Evolutionary conservation across 2,329 filamentous ascomycete species (phyloP).

Genomic region (Talaromyces sp.): DNA sequence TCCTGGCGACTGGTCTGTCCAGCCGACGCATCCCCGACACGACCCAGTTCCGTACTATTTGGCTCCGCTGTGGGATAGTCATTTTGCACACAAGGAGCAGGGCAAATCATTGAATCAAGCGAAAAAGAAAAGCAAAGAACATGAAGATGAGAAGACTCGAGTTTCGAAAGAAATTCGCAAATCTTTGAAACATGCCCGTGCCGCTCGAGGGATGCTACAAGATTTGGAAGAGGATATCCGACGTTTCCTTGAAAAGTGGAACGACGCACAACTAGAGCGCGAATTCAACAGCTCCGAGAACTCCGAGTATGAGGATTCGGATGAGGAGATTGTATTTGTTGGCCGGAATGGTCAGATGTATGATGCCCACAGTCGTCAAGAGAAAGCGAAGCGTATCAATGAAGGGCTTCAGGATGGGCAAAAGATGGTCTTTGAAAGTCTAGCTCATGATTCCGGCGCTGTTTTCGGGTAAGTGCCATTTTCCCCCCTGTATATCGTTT

Average conservation of each 20-base stretch:
- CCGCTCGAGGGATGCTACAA: slow-evolving; percentile 73
- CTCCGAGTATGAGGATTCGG: slow-evolving; percentile 45
- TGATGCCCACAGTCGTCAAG: slow-evolving; percentile 52
- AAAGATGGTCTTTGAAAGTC: slow-evolving; percentile 74
- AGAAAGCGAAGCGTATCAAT: slow-evolving; percentile 46
- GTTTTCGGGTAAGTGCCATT: slow-evolving; percentile 67
- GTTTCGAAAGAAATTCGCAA: slow-evolving; percentile 76
- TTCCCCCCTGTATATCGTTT: slow-evolving; percentile 1
- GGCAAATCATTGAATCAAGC: slow-evolving; percentile 30
- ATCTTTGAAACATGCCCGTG: slow-evolving; percentile 72
- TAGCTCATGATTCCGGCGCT: slow-evolving; percentile 68
- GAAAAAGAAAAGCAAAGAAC: slow-evolving; percentile 36
- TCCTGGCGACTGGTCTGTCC: slow-evolving; percentile 75
- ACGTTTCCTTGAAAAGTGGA: slow-evolving; percentile 62
- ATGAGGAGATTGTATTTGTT: slow-evolving; percentile 90
- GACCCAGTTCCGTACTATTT: slow-evolving; percentile 78
- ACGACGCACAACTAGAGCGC: slow-evolving; percentile 47
- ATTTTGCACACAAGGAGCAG: slow-evolving; percentile 41
- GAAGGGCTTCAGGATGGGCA: slow-evolving; percentile 49
- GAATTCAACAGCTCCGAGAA: slow-evolving; percentile 42
- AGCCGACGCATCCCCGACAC: slow-evolving; percentile 72
- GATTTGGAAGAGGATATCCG: slow-evolving; percentile 81
- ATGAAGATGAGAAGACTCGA: slow-evolving; percentile 32
- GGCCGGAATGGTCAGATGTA: slow-evolving; percentile 63
- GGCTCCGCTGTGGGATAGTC: slow-evolving; percentile 75